Percentiles rank a stretch among this genome's conserved stretches.
Conservation (phyloP, 2,329 filamentous ascomycete species). For the Botryotinia convoluta region DNA sequence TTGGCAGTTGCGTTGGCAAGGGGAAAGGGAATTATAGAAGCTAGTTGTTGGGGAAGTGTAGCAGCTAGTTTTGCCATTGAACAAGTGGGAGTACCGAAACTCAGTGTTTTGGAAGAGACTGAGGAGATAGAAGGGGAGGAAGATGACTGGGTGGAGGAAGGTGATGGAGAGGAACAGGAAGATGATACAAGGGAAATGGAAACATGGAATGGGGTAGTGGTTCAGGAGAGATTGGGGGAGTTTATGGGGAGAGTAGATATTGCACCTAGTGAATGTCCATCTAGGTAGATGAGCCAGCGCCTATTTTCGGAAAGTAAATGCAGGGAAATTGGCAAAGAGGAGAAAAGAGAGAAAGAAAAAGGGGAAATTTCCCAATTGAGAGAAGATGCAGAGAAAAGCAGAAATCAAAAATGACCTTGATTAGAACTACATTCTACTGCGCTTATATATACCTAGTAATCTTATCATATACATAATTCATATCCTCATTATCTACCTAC, state of each 20-base stretch:
- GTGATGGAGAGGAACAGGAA: constrained; percentile 47
- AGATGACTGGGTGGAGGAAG: constrained; percentile 32
- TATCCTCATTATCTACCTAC: neutral
- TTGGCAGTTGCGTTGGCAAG: constrained; percentile 57
- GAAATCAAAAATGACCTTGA: neutral
- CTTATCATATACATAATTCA: neutral
- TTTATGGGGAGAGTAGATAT: constrained; percentile 40
- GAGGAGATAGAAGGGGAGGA: constrained; percentile 43
- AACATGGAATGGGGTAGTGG: constrained; percentile 58
- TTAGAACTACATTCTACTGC: neutral
- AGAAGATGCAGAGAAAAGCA: neutral
- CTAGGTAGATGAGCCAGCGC: neutral
- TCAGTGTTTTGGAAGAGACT: constrained; percentile 47
- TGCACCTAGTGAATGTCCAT: neutral
- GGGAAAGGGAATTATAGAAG: constrained; percentile 62
- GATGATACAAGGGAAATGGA: constrained; percentile 41
- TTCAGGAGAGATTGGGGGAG: constrained; percentile 51
- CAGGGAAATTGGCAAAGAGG: neutral
- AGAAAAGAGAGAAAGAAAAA: neutral
- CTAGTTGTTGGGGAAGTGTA: constrained; percentile 74
- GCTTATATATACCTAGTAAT: neutral
- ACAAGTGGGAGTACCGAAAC: constrained; percentile 77
- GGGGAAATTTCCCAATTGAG: neutral
- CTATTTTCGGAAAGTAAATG: neutral
- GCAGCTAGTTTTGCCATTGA: constrained; percentile 93